phyloP scores from a whole-genome alignment of 345 rosid species.

The Linum usitatissimum region DNA sequence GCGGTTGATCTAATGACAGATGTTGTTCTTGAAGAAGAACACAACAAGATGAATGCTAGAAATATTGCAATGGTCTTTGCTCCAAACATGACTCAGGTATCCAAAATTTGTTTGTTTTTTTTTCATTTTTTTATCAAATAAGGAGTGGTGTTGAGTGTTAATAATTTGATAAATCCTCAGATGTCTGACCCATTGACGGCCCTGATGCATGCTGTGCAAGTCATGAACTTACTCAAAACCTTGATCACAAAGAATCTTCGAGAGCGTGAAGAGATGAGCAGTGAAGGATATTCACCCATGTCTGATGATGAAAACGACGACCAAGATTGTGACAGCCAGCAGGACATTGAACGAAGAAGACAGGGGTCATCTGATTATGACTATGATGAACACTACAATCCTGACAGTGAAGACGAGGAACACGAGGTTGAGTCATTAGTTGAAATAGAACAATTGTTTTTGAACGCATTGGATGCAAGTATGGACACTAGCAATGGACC shows the following conservation, averaged over 20 bases:
- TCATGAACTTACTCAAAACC: slow-evolving; percentile 91
- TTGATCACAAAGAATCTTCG: slow-evolving; percentile 48
- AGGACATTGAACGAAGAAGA: slow-evolving; percentile 52
- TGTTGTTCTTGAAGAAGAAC: slow-evolving; percentile 85
- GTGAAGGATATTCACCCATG: slow-evolving; percentile 60
- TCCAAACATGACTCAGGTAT: slow-evolving; percentile 94
- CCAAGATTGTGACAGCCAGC: slow-evolving; percentile 56
- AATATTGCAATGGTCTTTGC: slow-evolving; percentile 95
- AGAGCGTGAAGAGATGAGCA: slow-evolving; percentile 57
- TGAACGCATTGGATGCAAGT: slow-evolving; percentile 35
- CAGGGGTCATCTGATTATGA: slow-evolving; percentile 42
- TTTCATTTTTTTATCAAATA: not conserved
- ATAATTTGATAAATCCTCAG: slow-evolving; percentile 16
- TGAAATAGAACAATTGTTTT: slow-evolving; percentile 62
- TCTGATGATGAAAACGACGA: slow-evolving; percentile 44
- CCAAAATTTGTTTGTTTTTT: not conserved
- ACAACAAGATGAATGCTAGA: slow-evolving; percentile 88
- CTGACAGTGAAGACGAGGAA: slow-evolving; percentile 27
- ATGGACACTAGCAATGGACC: slow-evolving; percentile 13
- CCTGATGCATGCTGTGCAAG: slow-evolving; percentile 93
- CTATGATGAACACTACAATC: slow-evolving; percentile 27
- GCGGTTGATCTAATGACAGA: slow-evolving; percentile 92
- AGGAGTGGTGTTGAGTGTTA: not conserved
- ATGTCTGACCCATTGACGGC: slow-evolving; percentile 96
- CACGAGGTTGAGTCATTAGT: slow-evolving; percentile 40